Evolutionary conservation across 83 land plant species (phyloP).

Genomic region (Larix sibirica): DNA sequence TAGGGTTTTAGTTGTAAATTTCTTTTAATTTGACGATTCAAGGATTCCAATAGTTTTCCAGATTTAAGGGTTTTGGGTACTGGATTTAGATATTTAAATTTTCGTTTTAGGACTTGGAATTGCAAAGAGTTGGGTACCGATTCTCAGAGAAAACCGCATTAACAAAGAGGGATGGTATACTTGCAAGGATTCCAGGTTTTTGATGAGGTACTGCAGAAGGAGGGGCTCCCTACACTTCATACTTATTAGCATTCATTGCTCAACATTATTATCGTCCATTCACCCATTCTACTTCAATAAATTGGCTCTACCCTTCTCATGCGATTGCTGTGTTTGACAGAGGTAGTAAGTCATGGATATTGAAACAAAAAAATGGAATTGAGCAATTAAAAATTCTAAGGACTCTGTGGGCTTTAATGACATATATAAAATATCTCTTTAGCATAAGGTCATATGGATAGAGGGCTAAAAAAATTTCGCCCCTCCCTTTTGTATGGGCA

Average conservation of each 20-base stretch:
- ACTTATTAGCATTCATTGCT: background rate
- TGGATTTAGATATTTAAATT: background rate
- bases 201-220: background rate
- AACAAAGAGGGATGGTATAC: background rate
- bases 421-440: too few species aligned
- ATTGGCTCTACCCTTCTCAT: background rate
- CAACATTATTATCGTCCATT: background rate
- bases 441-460: too few species aligned
- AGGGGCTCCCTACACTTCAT: slow-evolving; percentile 12
- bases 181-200: slow-evolving; percentile 10
- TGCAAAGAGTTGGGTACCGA: background rate
- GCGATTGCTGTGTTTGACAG: background rate
- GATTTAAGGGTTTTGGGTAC: too few species aligned
- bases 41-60: background rate
- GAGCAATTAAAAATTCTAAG: background rate
- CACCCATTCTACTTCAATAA: background rate
- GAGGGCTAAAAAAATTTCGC: too few species aligned
- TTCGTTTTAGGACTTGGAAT: background rate
- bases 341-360: background rate
- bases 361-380: background rate
- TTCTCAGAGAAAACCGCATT: background rate
- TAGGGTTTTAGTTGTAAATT: background rate
- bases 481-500: too few species aligned
- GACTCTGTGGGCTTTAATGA: too few species aligned
- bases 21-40: background rate